phyloP scores from a whole-genome alignment of 768 basidiomycete species.

The Suillus weaverae region DNA sequence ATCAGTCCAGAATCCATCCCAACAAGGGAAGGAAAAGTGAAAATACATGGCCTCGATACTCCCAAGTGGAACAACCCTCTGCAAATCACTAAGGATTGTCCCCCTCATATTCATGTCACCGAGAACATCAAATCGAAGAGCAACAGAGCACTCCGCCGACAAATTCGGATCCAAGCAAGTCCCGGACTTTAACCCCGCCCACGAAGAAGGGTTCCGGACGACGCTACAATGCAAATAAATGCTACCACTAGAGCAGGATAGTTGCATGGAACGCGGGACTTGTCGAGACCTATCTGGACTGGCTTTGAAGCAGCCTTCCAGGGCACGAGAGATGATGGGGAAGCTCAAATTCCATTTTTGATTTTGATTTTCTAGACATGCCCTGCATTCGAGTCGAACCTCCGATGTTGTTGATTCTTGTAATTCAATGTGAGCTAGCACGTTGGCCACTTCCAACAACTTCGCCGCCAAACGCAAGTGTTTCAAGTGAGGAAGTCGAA shows the following conservation, averaged over 20 bases:
- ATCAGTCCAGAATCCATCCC: background rate
- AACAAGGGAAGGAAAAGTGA: background rate
- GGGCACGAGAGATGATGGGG: background rate
- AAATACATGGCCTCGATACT: background rate
- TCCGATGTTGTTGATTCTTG: background rate
- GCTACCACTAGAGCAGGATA: background rate
- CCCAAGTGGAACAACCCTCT: background rate
- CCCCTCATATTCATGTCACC: background rate
- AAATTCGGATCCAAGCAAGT: background rate
- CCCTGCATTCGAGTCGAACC: background rate
- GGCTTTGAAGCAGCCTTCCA: background rate
- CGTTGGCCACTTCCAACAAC: background rate
- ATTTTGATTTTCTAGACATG: background rate
- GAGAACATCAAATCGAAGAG: background rate
- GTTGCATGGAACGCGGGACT: background rate
- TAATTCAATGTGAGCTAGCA: background rate
- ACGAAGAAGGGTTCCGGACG: background rate
- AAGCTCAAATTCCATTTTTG: background rate
- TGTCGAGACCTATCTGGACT: background rate
- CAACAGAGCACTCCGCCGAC: background rate
- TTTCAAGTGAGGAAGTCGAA: background rate
- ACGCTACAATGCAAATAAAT: background rate
- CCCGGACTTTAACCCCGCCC: background rate
- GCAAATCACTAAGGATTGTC: background rate
- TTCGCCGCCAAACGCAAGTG: background rate